A percentile compares a stretch with the other conserved stretches of the same genome.
phyloP scores from a whole-genome alignment of 768 basidiomycete species.

The Piloderma croceum region DNA sequence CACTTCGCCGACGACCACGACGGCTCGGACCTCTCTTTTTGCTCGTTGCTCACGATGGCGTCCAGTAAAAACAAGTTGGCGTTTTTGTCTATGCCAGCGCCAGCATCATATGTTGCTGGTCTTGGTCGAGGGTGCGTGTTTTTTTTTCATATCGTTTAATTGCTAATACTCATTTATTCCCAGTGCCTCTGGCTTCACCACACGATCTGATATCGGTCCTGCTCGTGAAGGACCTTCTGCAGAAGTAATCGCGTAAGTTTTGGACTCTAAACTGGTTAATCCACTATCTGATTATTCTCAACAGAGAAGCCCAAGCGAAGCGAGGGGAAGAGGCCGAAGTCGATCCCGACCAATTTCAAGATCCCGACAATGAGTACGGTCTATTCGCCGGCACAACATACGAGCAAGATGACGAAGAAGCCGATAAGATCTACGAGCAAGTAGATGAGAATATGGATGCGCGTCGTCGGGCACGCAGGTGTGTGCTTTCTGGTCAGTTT shows the following conservation, averaged over 20 bases:
- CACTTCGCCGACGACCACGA: too few species aligned
- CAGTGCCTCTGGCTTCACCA: conserved; percentile 96
- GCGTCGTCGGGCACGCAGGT: conserved; percentile 74
- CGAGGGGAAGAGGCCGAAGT: conserved; percentile 86
- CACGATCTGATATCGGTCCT: conserved; percentile 97
- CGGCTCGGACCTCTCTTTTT: too few species aligned
- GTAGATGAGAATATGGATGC: conserved; percentile 91
- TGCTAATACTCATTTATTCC: conserved; percentile 10
- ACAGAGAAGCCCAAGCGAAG: conserved; percentile 80
- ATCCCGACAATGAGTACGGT: conserved; percentile 96
- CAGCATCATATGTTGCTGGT: conserved; percentile 97
- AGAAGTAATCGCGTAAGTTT: conserved; percentile 77
- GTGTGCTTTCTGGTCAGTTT: conserved; percentile 44
- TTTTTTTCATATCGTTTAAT: background rate
- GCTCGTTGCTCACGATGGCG: conserved; percentile 30
- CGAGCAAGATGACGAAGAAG: conserved; percentile 96
- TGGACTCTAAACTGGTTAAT: background rate
- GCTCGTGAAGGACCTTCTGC: conserved; percentile 93
- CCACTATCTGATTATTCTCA: conserved; percentile 3
- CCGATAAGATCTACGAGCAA: conserved; percentile 89
- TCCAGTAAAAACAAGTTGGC: conserved; percentile 74
- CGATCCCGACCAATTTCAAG: conserved; percentile 89
- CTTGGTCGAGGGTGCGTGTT: conserved; percentile 84
- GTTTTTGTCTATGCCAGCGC: conserved; percentile 87
- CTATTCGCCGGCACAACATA: conserved; percentile 94